A percentile compares a stretch with the other conserved stretches of the same genome.
phyloP scores from a whole-genome alignment of 306 rosid species.

The Vachellia collinsii region DNA sequence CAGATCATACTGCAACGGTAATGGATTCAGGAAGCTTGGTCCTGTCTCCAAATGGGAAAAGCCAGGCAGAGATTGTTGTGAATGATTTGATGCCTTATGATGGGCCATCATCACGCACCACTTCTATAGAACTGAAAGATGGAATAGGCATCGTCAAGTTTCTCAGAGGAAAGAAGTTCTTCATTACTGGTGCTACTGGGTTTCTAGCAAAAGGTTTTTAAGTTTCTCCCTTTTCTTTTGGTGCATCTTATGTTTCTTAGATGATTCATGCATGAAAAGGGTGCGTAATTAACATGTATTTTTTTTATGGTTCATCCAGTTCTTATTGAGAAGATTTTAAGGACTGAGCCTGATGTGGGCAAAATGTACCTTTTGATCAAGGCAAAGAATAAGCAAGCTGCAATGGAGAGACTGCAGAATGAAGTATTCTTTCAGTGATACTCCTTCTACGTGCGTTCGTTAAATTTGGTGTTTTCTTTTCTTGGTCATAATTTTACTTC shows the following conservation, averaged over 20 bases:
- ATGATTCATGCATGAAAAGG: conserved; percentile 7
- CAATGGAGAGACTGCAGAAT: conserved; percentile 70
- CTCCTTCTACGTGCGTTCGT: conserved; percentile 1
- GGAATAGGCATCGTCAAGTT: conserved; percentile 85
- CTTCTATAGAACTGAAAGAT: conserved; percentile 60
- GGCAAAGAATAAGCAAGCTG: conserved; percentile 85
- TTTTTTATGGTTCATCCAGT: conserved; percentile 49
- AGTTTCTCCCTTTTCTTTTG: background rate
- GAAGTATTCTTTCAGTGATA: conserved; percentile 61
- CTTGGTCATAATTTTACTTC: conserved; percentile 4
- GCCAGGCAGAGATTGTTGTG: conserved; percentile 30
- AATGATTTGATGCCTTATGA: conserved; percentile 71
- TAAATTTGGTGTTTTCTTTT: conserved; percentile 15
- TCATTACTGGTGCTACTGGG: conserved; percentile 90
- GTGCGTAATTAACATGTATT: conserved; percentile 7
- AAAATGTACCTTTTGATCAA: conserved; percentile 84
- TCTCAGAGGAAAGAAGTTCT: conserved; percentile 75
- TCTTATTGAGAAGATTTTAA: conserved; percentile 87
- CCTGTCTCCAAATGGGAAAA: conserved; percentile 27
- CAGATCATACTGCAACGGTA: conserved; percentile 51
- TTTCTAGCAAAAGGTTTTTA: conserved; percentile 85
- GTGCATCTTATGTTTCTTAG: background rate
- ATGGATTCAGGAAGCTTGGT: conserved; percentile 77
- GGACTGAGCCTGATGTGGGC: conserved; percentile 89
- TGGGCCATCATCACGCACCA: conserved; percentile 40